Evolutionary conservation across 2,329 filamentous ascomycete genomes (phyloP).

Genomic region (Juglanconis sp.): DNA sequence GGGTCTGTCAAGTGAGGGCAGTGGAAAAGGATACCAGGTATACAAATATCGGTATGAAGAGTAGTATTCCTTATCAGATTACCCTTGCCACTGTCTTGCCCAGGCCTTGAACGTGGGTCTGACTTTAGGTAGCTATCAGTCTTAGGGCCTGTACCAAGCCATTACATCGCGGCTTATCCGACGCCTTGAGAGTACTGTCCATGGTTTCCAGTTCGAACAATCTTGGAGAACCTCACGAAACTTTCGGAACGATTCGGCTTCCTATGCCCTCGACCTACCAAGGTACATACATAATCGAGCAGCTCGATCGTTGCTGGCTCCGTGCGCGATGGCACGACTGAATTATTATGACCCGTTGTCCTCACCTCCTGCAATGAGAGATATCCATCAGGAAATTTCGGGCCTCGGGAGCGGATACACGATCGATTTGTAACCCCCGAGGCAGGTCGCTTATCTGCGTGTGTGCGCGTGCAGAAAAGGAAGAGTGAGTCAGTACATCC

Average conservation of each 20-base stretch:
- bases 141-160: not conserved
- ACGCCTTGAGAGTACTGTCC: too few species aligned
- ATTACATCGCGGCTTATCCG: not conserved
- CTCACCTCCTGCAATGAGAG: too few species aligned
- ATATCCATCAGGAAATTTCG: not conserved
- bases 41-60: not conserved
- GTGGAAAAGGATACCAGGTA: not conserved
- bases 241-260: too few species aligned
- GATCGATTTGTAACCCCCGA: not conserved
- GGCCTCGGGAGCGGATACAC: not conserved
- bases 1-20: too few species aligned
- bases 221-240: too few species aligned
- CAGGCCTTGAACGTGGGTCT: constrained; percentile 1
- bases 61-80: constrained; percentile 8
- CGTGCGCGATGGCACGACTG: too few species aligned
- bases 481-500: not conserved
- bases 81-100: not conserved
- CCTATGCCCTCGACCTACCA: too few species aligned
- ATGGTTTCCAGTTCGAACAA: too few species aligned
- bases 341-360: too few species aligned
- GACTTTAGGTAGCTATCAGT: not conserved
- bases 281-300: too few species aligned
- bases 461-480: not conserved
- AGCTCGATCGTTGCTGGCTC: too few species aligned
- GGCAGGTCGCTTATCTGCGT: not conserved